A percentile compares a stretch with the other conserved stretches of the same genome.
These are phyloP conservation scores for Epithele typhae DNA, from an alignment of 768 basidiomycete species.

Conservation along the genomic window DNA sequence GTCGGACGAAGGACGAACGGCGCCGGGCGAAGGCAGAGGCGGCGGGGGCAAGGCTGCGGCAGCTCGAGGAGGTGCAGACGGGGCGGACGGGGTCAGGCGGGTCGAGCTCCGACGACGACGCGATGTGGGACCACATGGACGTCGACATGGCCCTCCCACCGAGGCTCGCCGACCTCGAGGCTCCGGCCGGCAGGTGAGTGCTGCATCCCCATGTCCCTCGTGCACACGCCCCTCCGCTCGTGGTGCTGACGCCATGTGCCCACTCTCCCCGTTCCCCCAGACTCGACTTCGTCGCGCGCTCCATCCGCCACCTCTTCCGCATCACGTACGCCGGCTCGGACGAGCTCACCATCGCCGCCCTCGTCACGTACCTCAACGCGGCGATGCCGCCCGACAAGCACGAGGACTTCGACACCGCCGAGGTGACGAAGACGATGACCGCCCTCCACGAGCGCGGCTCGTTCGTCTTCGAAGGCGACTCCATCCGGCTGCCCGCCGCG, in stretches of 20 bases:
- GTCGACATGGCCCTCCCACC: constrained; percentile 9
- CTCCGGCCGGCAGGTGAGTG: constrained; percentile 56
- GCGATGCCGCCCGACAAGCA: constrained; percentile 76
- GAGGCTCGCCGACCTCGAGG: constrained; percentile 55
- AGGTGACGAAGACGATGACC: constrained; percentile 42
- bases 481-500: constrained; percentile 19
- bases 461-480: constrained; percentile 30
- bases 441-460: constrained; percentile 27
- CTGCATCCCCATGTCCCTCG: neutral
- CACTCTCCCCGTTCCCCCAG: constrained; percentile 28
- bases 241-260: no score
- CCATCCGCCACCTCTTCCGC: constrained; percentile 59
- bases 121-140: constrained; percentile 19
- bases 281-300: constrained; percentile 54
- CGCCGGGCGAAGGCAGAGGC: constrained; percentile 20
- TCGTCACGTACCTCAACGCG: constrained; percentile 70
- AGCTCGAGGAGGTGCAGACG: constrained; percentile 9
- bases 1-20: constrained; percentile 5
- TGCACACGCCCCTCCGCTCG: neutral
- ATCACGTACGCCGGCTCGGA: constrained; percentile 65
- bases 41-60: constrained; percentile 11
- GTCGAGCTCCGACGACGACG: constrained; percentile 23
- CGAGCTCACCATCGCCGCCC: constrained; percentile 64
- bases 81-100: constrained; percentile 7
- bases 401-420: constrained; percentile 76